These are phyloP conservation scores for Cutaneotrichosporon mucoides DNA, from an alignment of 1,284 basidiomycete genomes.

Conservation along the genomic window DNA sequence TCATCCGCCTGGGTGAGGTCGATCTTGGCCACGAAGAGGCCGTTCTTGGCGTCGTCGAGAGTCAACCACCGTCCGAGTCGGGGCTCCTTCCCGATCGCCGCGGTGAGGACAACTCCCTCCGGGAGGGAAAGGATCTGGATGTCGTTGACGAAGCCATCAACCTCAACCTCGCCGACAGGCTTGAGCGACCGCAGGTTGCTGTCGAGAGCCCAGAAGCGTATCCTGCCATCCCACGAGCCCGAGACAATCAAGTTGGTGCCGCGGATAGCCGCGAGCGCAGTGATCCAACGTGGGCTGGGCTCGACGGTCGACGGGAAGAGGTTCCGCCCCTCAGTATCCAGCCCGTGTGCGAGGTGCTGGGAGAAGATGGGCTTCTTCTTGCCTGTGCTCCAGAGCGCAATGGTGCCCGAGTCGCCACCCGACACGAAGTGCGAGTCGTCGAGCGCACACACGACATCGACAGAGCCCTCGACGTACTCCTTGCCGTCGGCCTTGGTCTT, in stretches of 20 bases:
- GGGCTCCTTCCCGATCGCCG: conserved; percentile 80
- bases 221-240: conserved; percentile 85
- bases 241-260: conserved; percentile 91
- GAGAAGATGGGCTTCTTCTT: conserved; percentile 96
- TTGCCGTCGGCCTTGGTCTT: conserved; percentile 51
- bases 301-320: conserved; percentile 60
- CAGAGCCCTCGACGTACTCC: conserved; percentile 70
- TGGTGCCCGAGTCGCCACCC: conserved; percentile 90
- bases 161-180: conserved; percentile 56
- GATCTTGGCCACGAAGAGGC: conserved; percentile 60
- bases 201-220: conserved; percentile 87
- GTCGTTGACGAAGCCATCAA: conserved; percentile 80
- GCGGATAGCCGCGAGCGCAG: conserved; percentile 69
- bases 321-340: conserved; percentile 23
- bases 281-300: conserved; percentile 87
- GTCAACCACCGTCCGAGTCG: conserved; percentile 83
- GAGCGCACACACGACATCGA: conserved; percentile 90
- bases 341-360: conserved; percentile 76
- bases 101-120: conserved; percentile 62
- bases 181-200: conserved; percentile 69
- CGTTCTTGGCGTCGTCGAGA: conserved; percentile 65
- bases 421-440: conserved; percentile 89
- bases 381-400: conserved; percentile 85
- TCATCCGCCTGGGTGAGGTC: conserved; percentile 13
- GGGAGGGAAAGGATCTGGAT: conserved; percentile 33